Base-by-base conservation (phyloP, 257 asterid species). In the Nicotiana noctiflora region DNA sequence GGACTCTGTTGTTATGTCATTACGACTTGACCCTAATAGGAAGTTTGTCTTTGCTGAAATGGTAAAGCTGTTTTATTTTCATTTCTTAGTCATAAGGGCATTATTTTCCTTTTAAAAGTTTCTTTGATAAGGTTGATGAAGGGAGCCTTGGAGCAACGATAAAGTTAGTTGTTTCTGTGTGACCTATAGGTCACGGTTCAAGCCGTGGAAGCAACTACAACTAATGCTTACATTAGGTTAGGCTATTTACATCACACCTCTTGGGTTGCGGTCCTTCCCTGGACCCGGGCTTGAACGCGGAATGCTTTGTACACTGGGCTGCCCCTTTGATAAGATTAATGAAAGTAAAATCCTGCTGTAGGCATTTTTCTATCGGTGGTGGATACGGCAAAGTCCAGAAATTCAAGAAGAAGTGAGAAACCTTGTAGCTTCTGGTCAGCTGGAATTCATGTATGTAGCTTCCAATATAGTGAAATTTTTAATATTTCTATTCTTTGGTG, bases 351-450 rank as follows among this genome's bases (percentile, higher is more conserved):
- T 32, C 56, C 12, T 56, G 23, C 29, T 79, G 46, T 57, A 94
- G 97, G 97, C 98, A 55, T 94, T 94, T 86, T 93, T 94, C 87
- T n/a, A 62, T 72, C 87, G 97, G 76, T 94, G 98, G 98, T 94
- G 98, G 98, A 84, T 72, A 76, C 90, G 85, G 85, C 98, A 94
- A 80, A 90, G 86, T 81, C 82, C 76, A 49, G 92, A 86, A 83
- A 83, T 83, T 82, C 94, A 90, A 82, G 83, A 55, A 80, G 86
- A 81, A 74, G 96, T 89, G 19, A 89, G 86, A 84, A 83, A 85
- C 80, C 90, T 94, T 66, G 96, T 94, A 4, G 88, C 87, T 83
- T 86, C 86, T 23, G 98, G 94, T 55, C 97, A 88, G 86, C 83
- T 94, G 88, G 98, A 94, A 89, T 94, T 94, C 84, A 87, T 94